phyloP scores from a whole-genome alignment of 192 early-diverging fungal species.

The Coemansia sp. region DNA sequence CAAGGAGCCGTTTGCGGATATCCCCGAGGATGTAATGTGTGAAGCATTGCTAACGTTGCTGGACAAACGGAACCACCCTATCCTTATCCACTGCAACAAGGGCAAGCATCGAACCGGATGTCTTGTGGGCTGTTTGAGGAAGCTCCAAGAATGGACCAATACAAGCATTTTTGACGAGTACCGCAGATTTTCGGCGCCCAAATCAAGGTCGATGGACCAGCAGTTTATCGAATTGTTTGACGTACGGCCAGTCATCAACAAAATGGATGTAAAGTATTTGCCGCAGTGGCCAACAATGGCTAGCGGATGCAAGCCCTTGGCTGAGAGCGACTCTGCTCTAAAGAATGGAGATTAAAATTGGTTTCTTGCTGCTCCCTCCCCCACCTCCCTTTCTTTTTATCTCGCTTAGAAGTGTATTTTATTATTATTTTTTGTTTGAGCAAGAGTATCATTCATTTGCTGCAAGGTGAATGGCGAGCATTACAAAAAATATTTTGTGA shows the following conservation, averaged over 20 bases:
- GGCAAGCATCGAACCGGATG: constrained; percentile 99
- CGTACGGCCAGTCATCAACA: constrained; percentile 63
- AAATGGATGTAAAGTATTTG: constrained; percentile 58
- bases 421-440: too few species aligned
- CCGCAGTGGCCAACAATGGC: constrained; percentile 69
- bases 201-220: constrained; percentile 81
- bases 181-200: constrained; percentile 83
- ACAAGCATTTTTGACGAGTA: constrained; percentile 99
- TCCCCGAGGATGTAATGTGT: constrained; percentile 47
- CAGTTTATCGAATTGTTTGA: constrained; percentile 86
- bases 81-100: constrained; percentile 97
- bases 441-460: too few species aligned
- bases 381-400: too few species aligned
- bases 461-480: too few species aligned
- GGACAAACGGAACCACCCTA: constrained; percentile 74
- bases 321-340: neutral
- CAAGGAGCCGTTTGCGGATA: constrained; percentile 67
- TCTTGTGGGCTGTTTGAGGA: constrained; percentile 91
- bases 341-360: too few species aligned
- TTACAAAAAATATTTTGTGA: too few species aligned
- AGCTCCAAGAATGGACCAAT: constrained; percentile 90
- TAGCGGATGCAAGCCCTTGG: neutral
- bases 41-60: constrained; percentile 30
- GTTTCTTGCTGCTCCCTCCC: too few species aligned
- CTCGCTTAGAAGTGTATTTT: too few species aligned